These are phyloP conservation scores for Colletotrichum sp. DNA, from an alignment of 2,329 filamentous ascomycete genomes.

Conservation along the genomic window DNA sequence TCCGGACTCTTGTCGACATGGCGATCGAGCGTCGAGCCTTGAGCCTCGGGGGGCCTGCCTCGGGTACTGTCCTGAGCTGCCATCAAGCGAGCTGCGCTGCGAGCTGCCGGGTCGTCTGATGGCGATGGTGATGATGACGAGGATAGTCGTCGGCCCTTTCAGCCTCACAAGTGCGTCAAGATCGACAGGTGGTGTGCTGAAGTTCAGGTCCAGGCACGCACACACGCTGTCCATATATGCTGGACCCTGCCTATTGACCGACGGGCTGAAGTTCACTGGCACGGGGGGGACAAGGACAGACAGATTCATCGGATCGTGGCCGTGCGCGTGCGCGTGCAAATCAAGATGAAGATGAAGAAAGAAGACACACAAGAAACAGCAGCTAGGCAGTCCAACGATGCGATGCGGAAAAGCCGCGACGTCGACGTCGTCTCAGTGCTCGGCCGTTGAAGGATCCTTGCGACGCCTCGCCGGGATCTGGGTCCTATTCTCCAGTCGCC, in stretches of 20 bases:
- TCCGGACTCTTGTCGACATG: background rate
- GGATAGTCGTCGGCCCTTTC: background rate
- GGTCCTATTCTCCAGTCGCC: background rate
- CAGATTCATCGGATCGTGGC: background rate
- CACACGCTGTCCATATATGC: background rate
- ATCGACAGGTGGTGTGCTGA: background rate
- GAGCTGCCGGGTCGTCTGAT: background rate
- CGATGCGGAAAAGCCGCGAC: background rate
- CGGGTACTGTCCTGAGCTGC: background rate
- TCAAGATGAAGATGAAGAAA: background rate
- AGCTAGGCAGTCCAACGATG: background rate
- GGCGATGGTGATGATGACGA: background rate
- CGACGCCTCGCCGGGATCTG: slow-evolving; percentile 10
- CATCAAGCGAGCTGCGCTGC: background rate
- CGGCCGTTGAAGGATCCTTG: slow-evolving; percentile 12
- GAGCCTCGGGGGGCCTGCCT: background rate
- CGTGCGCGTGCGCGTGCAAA: background rate
- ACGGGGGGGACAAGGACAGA: background rate
- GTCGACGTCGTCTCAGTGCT: slow-evolving; percentile 6
- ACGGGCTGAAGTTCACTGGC: background rate
- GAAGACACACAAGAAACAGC: background rate
- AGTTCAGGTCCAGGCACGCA: background rate
- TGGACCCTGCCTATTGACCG: background rate
- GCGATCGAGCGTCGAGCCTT: background rate
- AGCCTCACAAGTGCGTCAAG: background rate